Evolutionary conservation across 176 grass and related monocot genomes (phyloP).

Genomic region (Oryza rufipogon): DNA sequence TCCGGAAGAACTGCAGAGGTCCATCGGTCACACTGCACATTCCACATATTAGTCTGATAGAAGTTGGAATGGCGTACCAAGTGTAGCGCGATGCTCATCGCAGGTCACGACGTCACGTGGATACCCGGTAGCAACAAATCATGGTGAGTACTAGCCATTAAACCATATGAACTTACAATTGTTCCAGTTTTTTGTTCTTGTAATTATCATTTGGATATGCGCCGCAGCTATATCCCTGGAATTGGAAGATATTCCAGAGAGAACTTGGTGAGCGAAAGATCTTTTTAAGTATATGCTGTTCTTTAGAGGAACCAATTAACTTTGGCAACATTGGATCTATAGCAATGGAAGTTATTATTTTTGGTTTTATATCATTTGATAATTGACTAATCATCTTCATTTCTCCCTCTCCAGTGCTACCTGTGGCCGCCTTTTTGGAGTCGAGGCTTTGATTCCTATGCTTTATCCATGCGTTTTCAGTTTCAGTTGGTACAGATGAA

Average conservation of each 20-base stretch:
- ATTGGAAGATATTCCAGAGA: neutral
- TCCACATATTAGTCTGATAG: slow-evolving; percentile 98
- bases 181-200: neutral
- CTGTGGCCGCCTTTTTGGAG: slow-evolving; percentile 1
- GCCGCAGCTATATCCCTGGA: neutral
- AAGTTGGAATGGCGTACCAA: slow-evolving; percentile 99
- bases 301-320: neutral
- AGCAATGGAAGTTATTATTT: too few relatives aligned
- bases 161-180: neutral
- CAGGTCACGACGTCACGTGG: slow-evolving; percentile 9
- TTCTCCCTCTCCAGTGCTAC: slow-evolving; percentile 23
- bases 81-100: slow-evolving; percentile 55
- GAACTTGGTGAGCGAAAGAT: neutral
- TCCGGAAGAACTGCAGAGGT: slow-evolving; percentile 93
- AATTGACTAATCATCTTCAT: neutral
- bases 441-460: neutral
- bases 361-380: neutral
- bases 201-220: slow-evolving; percentile 16
- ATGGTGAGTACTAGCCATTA: slow-evolving; percentile 25
- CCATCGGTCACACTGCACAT: slow-evolving; percentile 87
- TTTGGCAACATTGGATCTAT: neutral
- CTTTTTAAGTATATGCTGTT: too few relatives aligned
- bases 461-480: slow-evolving; percentile 2
- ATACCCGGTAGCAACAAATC: slow-evolving; percentile 34
- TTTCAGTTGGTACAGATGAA: slow-evolving; percentile 40